These are phyloP conservation scores for Lojkania enalia DNA, from an alignment of 2,329 filamentous ascomycete species.

Conservation along the genomic window DNA sequence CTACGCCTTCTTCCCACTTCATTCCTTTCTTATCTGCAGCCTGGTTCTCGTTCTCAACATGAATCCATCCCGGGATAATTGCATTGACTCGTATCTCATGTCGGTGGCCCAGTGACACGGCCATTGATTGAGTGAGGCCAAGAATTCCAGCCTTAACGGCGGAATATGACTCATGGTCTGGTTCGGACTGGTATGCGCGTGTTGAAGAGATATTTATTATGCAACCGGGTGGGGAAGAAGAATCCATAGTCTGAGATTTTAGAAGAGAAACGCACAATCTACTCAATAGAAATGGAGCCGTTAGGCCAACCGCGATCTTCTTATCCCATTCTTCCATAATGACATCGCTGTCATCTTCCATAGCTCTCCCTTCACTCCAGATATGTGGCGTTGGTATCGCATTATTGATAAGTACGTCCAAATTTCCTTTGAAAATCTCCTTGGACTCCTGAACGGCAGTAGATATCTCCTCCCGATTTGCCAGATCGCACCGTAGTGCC, in stretches of 20 bases:
- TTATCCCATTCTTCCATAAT: slow-evolving; percentile 40
- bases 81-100: slow-evolving; percentile 54
- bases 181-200: slow-evolving; percentile 54
- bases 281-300: slow-evolving; percentile 37
- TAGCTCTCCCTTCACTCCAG: slow-evolving; percentile 26
- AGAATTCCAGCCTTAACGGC: slow-evolving; percentile 56
- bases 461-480: slow-evolving; percentile 44
- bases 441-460: slow-evolving; percentile 41
- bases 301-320: slow-evolving; percentile 40
- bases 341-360: slow-evolving; percentile 36
- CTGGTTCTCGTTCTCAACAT: slow-evolving; percentile 51
- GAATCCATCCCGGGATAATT: slow-evolving; percentile 57
- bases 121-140: slow-evolving; percentile 55
- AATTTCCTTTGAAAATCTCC: slow-evolving; percentile 37
- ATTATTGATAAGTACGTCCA: slow-evolving; percentile 44
- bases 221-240: slow-evolving; percentile 27
- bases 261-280: slow-evolving; percentile 38
- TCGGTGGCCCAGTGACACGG: slow-evolving; percentile 49
- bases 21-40: slow-evolving; percentile 46
- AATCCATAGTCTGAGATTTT: slow-evolving; percentile 18
- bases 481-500: slow-evolving; percentile 43
- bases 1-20: slow-evolving; percentile 53
- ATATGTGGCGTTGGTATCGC: slow-evolving; percentile 36
- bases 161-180: slow-evolving; percentile 55
- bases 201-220: slow-evolving; percentile 56